Evolutionary conservation across 768 basidiomycete species (phyloP), one percentile per base, ranked within the genome.

Genomic region (Suillus sp.): DNA sequence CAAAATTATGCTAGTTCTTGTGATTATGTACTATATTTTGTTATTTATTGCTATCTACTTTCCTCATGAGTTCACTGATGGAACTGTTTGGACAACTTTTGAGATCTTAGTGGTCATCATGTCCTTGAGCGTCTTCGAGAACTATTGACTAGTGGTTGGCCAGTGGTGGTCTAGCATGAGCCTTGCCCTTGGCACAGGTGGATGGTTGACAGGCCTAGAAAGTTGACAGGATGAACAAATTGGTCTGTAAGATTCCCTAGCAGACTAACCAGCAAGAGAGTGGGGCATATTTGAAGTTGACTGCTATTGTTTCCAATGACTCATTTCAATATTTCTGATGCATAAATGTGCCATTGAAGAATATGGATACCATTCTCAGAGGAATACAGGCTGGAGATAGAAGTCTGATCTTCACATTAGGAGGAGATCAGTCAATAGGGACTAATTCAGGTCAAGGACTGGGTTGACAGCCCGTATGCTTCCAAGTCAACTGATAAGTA

Each of bases 331-430:
- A 98, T 90, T 57, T 84, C 84, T 7, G 95, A 69, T 95, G 93
- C 82, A 96, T 87, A 25, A 98, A 79, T 0, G 93, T 96, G 14
- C 96, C 96, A 75, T 96, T 95, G 79, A 94, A 91, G 75, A 95
- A 96, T 20, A 88, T 88, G 30, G 78, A 76, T 65, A 72, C 51
- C 77, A 79, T 79, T 20, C 32, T 57, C 55, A 7, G 25, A 38
- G 16, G 37, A 38, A 40, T 57, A 20, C 25, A 57, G 5, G 18
- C 27, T 27, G 4, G 18, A 37, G 37, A 38, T 16, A 9, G 22
- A 16, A 14, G 27, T 35, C 34, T 20, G 47, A 60, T 53, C 47
- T 53, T 25, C 45, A 22, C 27, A 13, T 60, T 32, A n/a, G 20
- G 18, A 20, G n/a, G 20, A 54, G 22, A 35, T 59, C 58, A 3